Conservation (phyloP, 495 filamentous ascomycete species). For the Aspergillus kassunensis region DNA sequence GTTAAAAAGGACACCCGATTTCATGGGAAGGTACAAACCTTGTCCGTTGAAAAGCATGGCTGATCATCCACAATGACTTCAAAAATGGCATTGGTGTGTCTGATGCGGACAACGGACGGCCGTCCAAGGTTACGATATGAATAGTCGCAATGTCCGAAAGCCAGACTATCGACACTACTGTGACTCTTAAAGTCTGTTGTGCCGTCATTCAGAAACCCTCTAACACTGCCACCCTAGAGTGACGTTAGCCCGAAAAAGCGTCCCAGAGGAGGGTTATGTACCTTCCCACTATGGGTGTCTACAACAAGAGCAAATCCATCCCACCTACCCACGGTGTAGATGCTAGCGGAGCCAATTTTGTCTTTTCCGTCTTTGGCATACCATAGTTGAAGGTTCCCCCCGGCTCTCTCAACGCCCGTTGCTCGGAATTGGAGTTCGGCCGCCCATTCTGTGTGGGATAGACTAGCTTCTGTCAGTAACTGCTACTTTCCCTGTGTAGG, state of each 20-base stretch:
- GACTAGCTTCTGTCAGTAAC: slow-evolving; percentile 26
- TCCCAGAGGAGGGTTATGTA: slow-evolving; percentile 21
- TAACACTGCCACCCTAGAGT: slow-evolving; percentile 65
- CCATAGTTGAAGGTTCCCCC: slow-evolving; percentile 93
- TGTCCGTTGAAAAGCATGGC: slow-evolving; percentile 77
- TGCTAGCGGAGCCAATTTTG: slow-evolving; percentile 62
- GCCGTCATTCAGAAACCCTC: slow-evolving; percentile 94
- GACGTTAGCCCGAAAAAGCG: slow-evolving; percentile 10
- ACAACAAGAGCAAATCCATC: slow-evolving; percentile 85
- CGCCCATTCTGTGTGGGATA: slow-evolving; percentile 62
- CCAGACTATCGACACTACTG: slow-evolving; percentile 73
- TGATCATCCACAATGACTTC: slow-evolving; percentile 77
- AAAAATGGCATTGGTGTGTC: slow-evolving; percentile 58
- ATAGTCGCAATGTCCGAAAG: slow-evolving; percentile 92
- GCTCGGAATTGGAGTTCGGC: slow-evolving; percentile 84
- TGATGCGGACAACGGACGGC: slow-evolving; percentile 70
- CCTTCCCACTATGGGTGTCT: slow-evolving; percentile 79
- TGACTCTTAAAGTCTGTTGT: slow-evolving; percentile 74
- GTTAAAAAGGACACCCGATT: neutral
- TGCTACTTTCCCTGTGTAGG: neutral
- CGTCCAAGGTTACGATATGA: slow-evolving; percentile 87
- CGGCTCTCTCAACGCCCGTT: slow-evolving; percentile 76
- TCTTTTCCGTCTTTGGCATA: slow-evolving; percentile 68
- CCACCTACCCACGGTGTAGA: slow-evolving; percentile 78
- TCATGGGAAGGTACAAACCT: slow-evolving; percentile 39